These are phyloP conservation scores for Metschnikowia proteae DNA, from an alignment of 805 yeast genomes.

Conservation along the genomic window DNA sequence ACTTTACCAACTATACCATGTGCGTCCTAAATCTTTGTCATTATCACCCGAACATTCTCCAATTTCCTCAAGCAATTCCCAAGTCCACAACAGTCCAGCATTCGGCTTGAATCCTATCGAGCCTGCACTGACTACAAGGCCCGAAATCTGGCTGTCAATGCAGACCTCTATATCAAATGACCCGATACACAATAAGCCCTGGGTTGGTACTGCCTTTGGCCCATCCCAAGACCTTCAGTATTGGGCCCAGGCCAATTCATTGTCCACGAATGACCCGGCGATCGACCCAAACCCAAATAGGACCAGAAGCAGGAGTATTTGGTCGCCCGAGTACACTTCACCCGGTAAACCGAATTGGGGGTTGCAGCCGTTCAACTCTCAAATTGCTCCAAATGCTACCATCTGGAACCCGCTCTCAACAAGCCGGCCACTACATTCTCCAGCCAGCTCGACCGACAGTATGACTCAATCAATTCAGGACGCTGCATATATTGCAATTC, in stretches of 20 bases:
- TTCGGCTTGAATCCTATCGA: constrained; percentile 1
- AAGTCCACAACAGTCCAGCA: background rate
- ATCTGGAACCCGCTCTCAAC: background rate
- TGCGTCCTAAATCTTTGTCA: constrained; percentile 24
- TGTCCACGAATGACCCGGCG: background rate
- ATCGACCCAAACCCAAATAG: background rate
- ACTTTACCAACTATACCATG: constrained; percentile 34
- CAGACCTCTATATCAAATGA: background rate
- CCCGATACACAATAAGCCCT: background rate
- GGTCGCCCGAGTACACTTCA: background rate
- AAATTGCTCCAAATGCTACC: background rate
- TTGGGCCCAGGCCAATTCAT: background rate
- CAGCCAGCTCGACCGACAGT: background rate
- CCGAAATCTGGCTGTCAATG: constrained; percentile 3
- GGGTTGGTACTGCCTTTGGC: background rate
- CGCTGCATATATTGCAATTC: constrained; percentile 41
- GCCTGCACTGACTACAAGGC: background rate
- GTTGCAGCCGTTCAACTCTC: background rate
- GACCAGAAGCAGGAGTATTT: constrained; percentile 1
- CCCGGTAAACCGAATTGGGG: constrained; percentile 1
- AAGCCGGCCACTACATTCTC: background rate
- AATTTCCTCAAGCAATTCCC: constrained; percentile 3
- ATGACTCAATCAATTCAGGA: constrained; percentile 28
- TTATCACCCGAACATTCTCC: constrained; percentile 9
- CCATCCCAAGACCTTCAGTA: background rate